A percentile compares a stretch with the other conserved stretches of the same genome.
These are phyloP conservation scores for Leptographium galeiforme DNA, from an alignment of 2,329 filamentous ascomycete species.

Conservation along the genomic window DNA sequence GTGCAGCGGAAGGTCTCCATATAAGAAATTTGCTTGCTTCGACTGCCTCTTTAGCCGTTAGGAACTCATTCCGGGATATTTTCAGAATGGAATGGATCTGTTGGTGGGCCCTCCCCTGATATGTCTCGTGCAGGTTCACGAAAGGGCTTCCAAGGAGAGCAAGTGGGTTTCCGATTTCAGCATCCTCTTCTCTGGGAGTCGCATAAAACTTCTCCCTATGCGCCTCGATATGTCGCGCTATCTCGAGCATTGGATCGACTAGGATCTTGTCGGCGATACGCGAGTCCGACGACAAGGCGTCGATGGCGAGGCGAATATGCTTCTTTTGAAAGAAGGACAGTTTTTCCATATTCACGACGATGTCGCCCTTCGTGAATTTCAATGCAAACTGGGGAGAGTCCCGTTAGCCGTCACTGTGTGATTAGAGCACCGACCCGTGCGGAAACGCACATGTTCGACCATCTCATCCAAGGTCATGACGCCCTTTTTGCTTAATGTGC, in stretches of 20 bases:
- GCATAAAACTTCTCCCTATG: not conserved
- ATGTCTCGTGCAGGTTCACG: not conserved
- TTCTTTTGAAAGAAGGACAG: slow-evolving; percentile 59
- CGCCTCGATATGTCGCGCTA: slow-evolving; percentile 8
- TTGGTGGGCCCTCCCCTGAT: not conserved
- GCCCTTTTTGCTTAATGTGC: slow-evolving; percentile 38
- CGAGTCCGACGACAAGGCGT: slow-evolving; percentile 4
- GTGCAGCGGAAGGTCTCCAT: slow-evolving; percentile 12
- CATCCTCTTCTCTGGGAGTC: not conserved
- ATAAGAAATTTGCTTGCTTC: slow-evolving; percentile 14
- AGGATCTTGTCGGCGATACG: slow-evolving; percentile 9
- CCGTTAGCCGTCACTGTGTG: not conserved
- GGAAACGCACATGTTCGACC: slow-evolving; percentile 47
- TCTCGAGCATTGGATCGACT: slow-evolving; percentile 11
- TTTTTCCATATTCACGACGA: slow-evolving; percentile 69
- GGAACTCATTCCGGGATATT: slow-evolving; percentile 8
- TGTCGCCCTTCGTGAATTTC: slow-evolving; percentile 84
- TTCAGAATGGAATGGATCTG: slow-evolving; percentile 8
- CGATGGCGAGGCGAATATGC: slow-evolving; percentile 13
- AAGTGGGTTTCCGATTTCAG: not conserved
- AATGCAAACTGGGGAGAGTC: slow-evolving; percentile 23
- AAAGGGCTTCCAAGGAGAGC: slow-evolving; percentile 2
- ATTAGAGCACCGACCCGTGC: not conserved
- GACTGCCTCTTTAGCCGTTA: slow-evolving; percentile 6
- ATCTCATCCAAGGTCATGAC: slow-evolving; percentile 60